phyloP scores from a whole-genome alignment of 2,329 filamentous ascomycete species.

The Exophiala xenobiotica region DNA sequence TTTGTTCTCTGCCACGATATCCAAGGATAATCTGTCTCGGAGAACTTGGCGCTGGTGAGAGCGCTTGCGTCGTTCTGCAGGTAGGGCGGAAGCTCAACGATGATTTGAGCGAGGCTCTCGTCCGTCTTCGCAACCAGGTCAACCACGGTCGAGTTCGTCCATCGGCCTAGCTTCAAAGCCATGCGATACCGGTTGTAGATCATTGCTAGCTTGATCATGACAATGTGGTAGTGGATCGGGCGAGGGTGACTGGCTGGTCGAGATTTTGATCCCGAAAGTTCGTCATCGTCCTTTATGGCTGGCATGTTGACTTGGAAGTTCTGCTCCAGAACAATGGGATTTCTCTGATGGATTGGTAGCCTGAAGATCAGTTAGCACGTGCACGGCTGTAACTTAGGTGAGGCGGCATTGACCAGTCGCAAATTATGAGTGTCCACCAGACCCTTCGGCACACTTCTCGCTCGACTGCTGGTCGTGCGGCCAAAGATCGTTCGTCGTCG shows the following conservation, averaged over 20 bases:
- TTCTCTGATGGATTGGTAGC: neutral
- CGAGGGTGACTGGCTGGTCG: neutral
- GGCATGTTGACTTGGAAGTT: constrained; percentile 1
- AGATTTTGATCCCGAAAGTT: neutral
- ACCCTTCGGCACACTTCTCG: constrained; percentile 1
- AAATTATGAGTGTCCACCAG: constrained; percentile 2
- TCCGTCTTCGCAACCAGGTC: neutral
- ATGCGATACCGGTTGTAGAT: neutral
- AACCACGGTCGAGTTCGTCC: neutral
- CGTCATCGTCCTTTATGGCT: neutral
- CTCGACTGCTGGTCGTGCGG: neutral
- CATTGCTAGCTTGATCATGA: neutral
- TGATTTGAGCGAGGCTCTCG: constrained; percentile 1
- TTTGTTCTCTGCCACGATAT: neutral
- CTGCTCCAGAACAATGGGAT: neutral
- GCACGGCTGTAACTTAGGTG: neutral
- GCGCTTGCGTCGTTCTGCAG: neutral
- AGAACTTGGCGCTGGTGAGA: neutral
- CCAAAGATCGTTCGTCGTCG: neutral
- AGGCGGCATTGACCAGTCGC: neutral
- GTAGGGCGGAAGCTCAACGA: neutral
- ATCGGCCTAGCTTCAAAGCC: neutral
- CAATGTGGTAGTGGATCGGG: constrained; percentile 1
- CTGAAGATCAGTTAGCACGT: neutral
- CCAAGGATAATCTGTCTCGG: neutral